phyloP scores from a whole-genome alignment of 2,329 filamentous ascomycete species.

The Colletotrichum sp. region DNA sequence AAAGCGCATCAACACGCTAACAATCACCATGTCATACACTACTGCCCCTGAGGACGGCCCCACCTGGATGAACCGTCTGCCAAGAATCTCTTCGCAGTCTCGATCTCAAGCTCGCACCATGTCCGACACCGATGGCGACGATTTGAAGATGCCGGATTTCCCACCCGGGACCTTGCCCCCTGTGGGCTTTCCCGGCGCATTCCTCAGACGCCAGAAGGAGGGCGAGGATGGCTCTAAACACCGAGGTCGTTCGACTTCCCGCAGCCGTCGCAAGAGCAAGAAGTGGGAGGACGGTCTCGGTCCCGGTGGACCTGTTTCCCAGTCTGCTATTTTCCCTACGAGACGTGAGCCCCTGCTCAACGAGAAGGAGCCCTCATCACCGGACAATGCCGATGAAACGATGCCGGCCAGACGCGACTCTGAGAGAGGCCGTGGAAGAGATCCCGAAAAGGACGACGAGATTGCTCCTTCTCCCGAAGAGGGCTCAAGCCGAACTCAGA shows the following conservation, averaged over 20 bases:
- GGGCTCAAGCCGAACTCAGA: constrained; percentile 1
- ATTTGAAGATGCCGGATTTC: constrained; percentile 62
- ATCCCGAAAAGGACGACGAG: constrained; percentile 13
- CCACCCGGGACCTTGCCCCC: constrained; percentile 76
- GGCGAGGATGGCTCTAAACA: constrained; percentile 61
- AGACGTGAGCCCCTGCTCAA: constrained; percentile 36
- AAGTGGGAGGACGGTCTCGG: constrained; percentile 74
- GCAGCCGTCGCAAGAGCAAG: constrained; percentile 66
- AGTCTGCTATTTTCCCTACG: constrained; percentile 85
- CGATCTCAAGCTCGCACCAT: constrained; percentile 85
- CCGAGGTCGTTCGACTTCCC: constrained; percentile 53
- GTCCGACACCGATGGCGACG: constrained; percentile 76
- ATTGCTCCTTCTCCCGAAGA: constrained; percentile 15
- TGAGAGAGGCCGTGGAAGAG: constrained; percentile 5
- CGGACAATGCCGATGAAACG: constrained; percentile 23
- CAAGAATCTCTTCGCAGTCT: constrained; percentile 68
- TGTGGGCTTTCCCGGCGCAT: constrained; percentile 73
- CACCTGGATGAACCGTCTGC: constrained; percentile 93
- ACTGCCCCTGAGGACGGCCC: constrained; percentile 86
- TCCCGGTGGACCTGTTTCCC: constrained; percentile 84
- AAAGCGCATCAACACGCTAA: constrained; percentile 96
- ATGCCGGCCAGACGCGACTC: neutral
- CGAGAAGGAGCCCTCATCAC: constrained; percentile 27
- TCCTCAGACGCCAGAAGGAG: constrained; percentile 82
- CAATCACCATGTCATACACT: constrained; percentile 95